Conservation (phyloP, 2,329 filamentous ascomycete species). For the Claviceps arundinis region DNA sequence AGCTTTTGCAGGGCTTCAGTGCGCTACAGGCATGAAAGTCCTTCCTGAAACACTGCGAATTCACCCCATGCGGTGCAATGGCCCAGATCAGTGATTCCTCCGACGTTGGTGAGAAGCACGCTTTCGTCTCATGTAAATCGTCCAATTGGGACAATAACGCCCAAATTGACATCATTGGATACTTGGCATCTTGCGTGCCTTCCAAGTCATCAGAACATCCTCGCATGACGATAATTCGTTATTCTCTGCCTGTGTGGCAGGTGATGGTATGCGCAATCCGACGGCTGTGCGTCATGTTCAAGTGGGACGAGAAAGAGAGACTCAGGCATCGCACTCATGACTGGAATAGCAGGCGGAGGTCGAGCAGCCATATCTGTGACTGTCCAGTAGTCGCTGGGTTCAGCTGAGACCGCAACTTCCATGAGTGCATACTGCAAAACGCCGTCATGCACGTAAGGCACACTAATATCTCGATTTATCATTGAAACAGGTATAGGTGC, state of each 20-base stretch:
- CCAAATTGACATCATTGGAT: not conserved
- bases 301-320: slow-evolving; percentile 1
- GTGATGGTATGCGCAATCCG: not conserved
- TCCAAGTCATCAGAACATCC: not conserved
- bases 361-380: slow-evolving; percentile 14
- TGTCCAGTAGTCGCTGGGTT: slow-evolving; percentile 25
- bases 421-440: slow-evolving; percentile 34
- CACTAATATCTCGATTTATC: slow-evolving; percentile 27
- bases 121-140: not conserved
- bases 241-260: not conserved
- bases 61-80: not conserved
- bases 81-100: not conserved
- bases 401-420: slow-evolving; percentile 27
- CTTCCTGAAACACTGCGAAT: slow-evolving; percentile 2
- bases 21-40: not conserved
- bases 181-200: slow-evolving; percentile 1
- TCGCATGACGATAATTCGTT: not conserved
- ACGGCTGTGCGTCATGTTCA: not conserved
- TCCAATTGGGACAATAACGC: slow-evolving; percentile 1
- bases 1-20: not conserved
- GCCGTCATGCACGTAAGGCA: slow-evolving; percentile 32
- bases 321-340: slow-evolving; percentile 5
- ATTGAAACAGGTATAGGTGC: slow-evolving; percentile 14
- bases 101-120: not conserved
- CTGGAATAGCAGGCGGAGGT: slow-evolving; percentile 6